Evolutionary conservation across 1,284 basidiomycete genomes (phyloP).

Genomic region (Trichosporon coremiiforme): DNA sequence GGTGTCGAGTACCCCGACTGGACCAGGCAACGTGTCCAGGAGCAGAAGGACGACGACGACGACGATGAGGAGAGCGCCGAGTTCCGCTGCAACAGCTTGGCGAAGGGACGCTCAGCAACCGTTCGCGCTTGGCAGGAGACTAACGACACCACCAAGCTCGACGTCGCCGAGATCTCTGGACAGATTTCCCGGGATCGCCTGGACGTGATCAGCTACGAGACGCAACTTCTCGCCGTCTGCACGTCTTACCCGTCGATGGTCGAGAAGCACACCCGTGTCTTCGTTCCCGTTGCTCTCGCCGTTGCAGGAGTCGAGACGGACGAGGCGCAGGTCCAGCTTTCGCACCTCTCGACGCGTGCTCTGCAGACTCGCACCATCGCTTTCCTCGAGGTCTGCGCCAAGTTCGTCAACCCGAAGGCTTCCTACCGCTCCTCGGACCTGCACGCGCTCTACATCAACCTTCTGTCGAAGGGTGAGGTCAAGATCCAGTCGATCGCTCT

Average conservation of each 20-base stretch:
- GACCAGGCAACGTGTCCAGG: slow-evolving; percentile 31
- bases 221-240: slow-evolving; percentile 72
- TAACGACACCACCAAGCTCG: slow-evolving; percentile 35
- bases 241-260: slow-evolving; percentile 68
- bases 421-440: slow-evolving; percentile 72
- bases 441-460: slow-evolving; percentile 67
- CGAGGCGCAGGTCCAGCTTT: slow-evolving; percentile 24
- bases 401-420: slow-evolving; percentile 88
- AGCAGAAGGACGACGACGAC: slow-evolving; percentile 25
- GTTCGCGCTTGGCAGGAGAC: slow-evolving; percentile 36
- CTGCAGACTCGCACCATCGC: slow-evolving; percentile 61
- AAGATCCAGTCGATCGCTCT: slow-evolving; percentile 76
- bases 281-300: slow-evolving; percentile 75
- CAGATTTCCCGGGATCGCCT: slow-evolving; percentile 69
- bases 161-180: slow-evolving; percentile 59
- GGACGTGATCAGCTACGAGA: slow-evolving; percentile 73
- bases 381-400: slow-evolving; percentile 85
- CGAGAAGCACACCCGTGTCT: slow-evolving; percentile 78
- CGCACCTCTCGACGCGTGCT: slow-evolving; percentile 51
- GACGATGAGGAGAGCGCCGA: slow-evolving; percentile 49
- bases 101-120: slow-evolving; percentile 33
- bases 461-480: slow-evolving; percentile 85
- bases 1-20: slow-evolving; percentile 44
- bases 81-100: slow-evolving; percentile 48
- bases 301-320: slow-evolving; percentile 33